A percentile compares a stretch with the other conserved stretches of the same genome.
Conservation (phyloP, 805 yeast genomes). For the Candida piceae region DNA sequence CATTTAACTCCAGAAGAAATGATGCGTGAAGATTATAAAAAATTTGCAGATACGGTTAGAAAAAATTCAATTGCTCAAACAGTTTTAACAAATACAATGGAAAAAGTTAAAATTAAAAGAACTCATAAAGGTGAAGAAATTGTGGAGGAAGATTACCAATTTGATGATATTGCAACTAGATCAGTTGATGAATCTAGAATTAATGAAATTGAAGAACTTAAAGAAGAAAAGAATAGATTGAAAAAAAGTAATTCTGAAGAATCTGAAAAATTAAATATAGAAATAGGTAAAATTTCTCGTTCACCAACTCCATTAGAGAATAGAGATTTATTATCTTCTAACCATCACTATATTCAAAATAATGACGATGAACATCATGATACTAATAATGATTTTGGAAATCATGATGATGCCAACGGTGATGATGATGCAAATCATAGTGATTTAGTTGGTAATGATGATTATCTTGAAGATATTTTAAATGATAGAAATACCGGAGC, state of each 20-base stretch:
- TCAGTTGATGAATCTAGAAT: slow-evolving; percentile 20
- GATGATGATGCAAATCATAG: slow-evolving; percentile 3
- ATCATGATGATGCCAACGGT: slow-evolving; percentile 4
- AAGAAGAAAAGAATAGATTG: slow-evolving; percentile 14
- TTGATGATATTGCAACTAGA: slow-evolving; percentile 18
- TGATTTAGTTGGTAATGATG: background rate
- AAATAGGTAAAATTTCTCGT: no score
- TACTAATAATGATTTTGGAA: background rate
- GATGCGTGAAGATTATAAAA: slow-evolving; percentile 63
- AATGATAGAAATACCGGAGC: slow-evolving; percentile 11
- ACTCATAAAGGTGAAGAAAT: slow-evolving; percentile 88
- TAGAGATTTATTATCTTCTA: background rate
- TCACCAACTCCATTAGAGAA: no score
- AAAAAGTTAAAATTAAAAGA: slow-evolving; percentile 61
- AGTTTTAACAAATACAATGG: slow-evolving; percentile 43
- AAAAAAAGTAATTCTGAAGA: slow-evolving; percentile 3
- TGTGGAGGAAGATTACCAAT: slow-evolving; percentile 49
- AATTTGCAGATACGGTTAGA: slow-evolving; percentile 65
- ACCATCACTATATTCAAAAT: background rate
- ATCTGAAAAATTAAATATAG: no score
- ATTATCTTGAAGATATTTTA: slow-evolving; percentile 1
- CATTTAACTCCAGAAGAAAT: slow-evolving; percentile 68
- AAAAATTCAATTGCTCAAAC: slow-evolving; percentile 64
- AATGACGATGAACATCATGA: slow-evolving; percentile 6
- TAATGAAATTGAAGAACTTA: slow-evolving; percentile 23